Conservation (phyloP, 768 basidiomycete genomes). For the Leccinum ochraceum region DNA sequence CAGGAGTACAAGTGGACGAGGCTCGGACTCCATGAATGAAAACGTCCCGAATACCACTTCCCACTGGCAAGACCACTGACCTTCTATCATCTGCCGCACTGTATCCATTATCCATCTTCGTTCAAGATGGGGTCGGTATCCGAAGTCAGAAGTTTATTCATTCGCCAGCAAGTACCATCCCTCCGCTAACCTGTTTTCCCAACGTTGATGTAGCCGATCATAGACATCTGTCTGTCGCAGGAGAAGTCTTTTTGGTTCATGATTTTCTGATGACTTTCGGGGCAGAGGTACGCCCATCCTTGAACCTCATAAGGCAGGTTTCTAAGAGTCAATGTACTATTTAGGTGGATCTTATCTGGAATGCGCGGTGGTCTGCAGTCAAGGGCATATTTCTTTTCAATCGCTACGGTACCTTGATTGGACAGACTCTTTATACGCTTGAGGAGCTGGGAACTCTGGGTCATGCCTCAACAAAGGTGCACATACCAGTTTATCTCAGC, state of each 20-base stretch:
- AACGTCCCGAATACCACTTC: no score
- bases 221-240: neutral
- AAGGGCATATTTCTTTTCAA: constrained; percentile 22
- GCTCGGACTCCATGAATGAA: neutral
- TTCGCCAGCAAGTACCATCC: neutral
- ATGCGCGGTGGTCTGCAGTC: constrained; percentile 9
- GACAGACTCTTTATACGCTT: constrained; percentile 10
- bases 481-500: neutral
- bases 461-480: constrained; percentile 14
- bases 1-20: neutral
- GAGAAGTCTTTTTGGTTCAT: constrained; percentile 3
- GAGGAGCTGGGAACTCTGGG: constrained; percentile 17
- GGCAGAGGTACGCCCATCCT: constrained; percentile 13
- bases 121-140: neutral
- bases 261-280: constrained; percentile 15
- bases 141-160: neutral
- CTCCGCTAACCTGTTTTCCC: neutral
- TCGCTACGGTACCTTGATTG: constrained; percentile 18
- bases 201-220: neutral
- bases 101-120: neutral
- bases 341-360: constrained; percentile 5
- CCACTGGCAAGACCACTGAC: neutral
- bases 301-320: neutral
- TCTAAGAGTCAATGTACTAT: neutral
- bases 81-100: neutral